Base-by-base conservation (phyloP, 2,329 filamentous ascomycete species). In the Zalaria sp. region DNA sequence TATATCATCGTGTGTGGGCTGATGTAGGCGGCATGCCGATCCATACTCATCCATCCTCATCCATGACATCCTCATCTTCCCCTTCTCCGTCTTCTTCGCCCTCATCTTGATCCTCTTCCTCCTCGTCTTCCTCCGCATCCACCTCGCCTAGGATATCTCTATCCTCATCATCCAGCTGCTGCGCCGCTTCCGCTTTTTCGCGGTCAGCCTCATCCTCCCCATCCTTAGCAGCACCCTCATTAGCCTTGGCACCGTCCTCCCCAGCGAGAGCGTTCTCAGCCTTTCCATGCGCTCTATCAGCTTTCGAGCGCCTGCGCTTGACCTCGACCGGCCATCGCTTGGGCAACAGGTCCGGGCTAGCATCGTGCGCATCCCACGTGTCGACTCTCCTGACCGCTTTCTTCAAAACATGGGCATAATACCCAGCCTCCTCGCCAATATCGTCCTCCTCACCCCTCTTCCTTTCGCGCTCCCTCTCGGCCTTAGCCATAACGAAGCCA, bases 341-440 rank as follows among this genome's bases (percentile, higher is more conserved):
- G 29, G 29, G 29, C 7, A 32, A n/a, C 29, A 32, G n/a, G 38
- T 11, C 39, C 25, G 10, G 25, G 34, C 43, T 45, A 32, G 38
- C 27, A 44, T 44, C 34, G 7, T 26, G 40, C 1, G 64, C 64
- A 38, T 77, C 71, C 84, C 84, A 89, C 28, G 83, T 72, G 40
- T 72, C 65, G n/a, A 89, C 64, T 34, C 84, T 71, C 27, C 84
- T 71, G 18, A 69, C 65, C 1, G 72, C 69, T 10, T 81, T 72
- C 41, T 79, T 67, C 11, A 89, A 62, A 5, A 82, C 73, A 7
- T 81, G 75, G 3, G 77, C 73, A 44, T 83, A 79, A 1, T 75
- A 69, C 42, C 72, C 71, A 4, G 77, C 69, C 57, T 89, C 82
- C 57, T 89, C 84, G 35, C 84, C 84, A 50, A 78, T 83, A 60